Evolutionary conservation across 208 protist genomes (phyloP), one percentile per base, ranked within the genome.

Genomic region (Vickermania spadyakhi): DNA sequence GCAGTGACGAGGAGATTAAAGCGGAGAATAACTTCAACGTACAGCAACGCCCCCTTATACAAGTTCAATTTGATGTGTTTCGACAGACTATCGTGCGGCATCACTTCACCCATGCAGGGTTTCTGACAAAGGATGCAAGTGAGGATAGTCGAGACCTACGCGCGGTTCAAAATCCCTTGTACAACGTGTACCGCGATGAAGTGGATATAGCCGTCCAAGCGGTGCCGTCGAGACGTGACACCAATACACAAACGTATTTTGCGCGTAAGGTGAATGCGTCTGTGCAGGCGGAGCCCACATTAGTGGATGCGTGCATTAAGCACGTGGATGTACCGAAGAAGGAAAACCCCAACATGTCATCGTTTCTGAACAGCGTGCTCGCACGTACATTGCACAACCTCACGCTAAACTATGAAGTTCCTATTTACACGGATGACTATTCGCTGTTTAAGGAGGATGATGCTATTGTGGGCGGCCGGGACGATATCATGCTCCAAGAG

Each of bases 371-470:
- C 13, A 73, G 74, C 25, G 87, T 80, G 28, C 54, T 96, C n/a
- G 86, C 90, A 0, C 86, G 86, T 31, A 89, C 72, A 25, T 54
- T 91, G 51, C 85, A 93, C 68, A 82, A 74, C 54, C 73, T 93
- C n/a, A 79, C 77, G 21, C 87, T 92, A 56, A 94, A 93, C 66
- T 68, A 84, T 51, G 74, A 87, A 58, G 57, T 96, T 13, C 79
- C 86, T 29, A 92, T 96, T 56, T 96, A 94, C 68, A 72, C 74
- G 1, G 90, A 96, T 63, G 90, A 96, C 62, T 89, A 82, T 75
- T 62, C 68, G 7, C 62, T 74, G 50, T 85, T 96, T 65, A 87
- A 75, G 59, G 90, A 96, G 56, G 90, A 96, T 64, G 86, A 96
- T 60, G 79, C 80, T 1, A 80, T 96, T 53, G 62, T 92, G n/a